Evolutionary conservation across 2,329 filamentous ascomycete genomes (phyloP), one percentile per base, ranked within the genome.

Genomic region (Epichloe elymi): DNA sequence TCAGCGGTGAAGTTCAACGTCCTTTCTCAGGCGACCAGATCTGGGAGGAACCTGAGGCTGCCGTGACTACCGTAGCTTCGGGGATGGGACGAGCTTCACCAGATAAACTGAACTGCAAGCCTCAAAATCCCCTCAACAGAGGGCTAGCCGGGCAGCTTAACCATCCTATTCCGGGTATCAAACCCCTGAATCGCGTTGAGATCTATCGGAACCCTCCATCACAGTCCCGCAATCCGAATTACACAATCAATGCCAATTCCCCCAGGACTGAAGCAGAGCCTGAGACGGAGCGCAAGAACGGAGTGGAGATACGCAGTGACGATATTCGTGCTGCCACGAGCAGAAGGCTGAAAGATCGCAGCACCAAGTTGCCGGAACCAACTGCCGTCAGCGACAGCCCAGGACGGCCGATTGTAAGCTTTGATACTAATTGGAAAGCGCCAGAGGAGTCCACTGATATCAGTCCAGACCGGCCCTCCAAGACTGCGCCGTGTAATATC

Each of bases 331-430:
- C 86, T 58, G 91, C 91, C 50, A 97, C 91, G 7, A 93, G 86
- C 69, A 94, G 94, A 79, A 85, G 75, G 64, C 73, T 93, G 56
- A 89, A 82, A 65, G 88, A 95, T 67, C 83, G 90, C 63, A 96
- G 89, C 68, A 70, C 82, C 52, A 94, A 87, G 64, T 74, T 97
- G 55, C 91, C 90, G 30, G 91, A 85, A 62, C 91, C 91, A 57
- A 88, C 86, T 50, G 84, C 87, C 62, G 90, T 97, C 67, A 96
- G 89, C 71, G 86, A 96, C 71, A 86, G 79, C 63, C 85, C 86
- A 60, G 88, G 88, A 60, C 82, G 91, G 64, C 91, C 91, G 56
- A 97, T 97, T 74, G 91, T 97, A 75, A 97, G 91, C 77, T 97
- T 97, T 76, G 80, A 95, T 70, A 79, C 79, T 62, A 79, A 85